These are phyloP conservation scores for Leishmania turanica DNA, from an alignment of 208 protist genomes.

Conservation along the genomic window DNA sequence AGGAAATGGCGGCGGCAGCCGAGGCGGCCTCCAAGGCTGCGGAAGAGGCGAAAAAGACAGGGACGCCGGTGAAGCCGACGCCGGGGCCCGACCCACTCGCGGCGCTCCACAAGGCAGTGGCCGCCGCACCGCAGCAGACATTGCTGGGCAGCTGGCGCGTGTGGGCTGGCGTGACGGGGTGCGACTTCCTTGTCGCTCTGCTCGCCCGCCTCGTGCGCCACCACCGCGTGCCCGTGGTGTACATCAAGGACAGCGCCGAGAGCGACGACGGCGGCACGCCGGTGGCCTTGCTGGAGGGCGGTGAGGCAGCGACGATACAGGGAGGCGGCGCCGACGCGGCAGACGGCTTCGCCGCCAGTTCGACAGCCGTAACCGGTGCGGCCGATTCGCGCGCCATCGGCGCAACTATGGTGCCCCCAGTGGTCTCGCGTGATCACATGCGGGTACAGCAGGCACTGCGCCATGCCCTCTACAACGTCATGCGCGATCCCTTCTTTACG, in stretches of 20 bases:
- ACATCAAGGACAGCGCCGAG: constrained; percentile 44
- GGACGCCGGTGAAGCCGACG: constrained; percentile 4
- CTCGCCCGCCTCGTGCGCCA: constrained; percentile 57
- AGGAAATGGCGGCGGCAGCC: constrained; percentile 18
- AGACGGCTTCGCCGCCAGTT: neutral
- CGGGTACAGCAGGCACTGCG: constrained; percentile 70
- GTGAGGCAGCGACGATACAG: neutral
- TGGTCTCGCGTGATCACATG: constrained; percentile 65
- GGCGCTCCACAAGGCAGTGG: constrained; percentile 31
- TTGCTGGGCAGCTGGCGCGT: constrained; percentile 60
- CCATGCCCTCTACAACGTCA: constrained; percentile 49
- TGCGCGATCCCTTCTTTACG: constrained; percentile 87
- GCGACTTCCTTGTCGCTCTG: constrained; percentile 57
- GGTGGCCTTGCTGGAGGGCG: neutral
- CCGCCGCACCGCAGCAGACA: constrained; percentile 33
- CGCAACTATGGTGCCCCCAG: constrained; percentile 14
- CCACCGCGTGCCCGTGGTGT: constrained; percentile 75
- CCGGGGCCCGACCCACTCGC: constrained; percentile 17
- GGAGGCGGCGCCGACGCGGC: constrained; percentile 9
- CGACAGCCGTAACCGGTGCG: neutral
- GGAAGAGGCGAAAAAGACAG: constrained; percentile 10
- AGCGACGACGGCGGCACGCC: constrained; percentile 15
- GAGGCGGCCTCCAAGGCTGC: constrained; percentile 19
- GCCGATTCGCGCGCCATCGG: constrained; percentile 17
- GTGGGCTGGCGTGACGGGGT: constrained; percentile 51